Evolutionary conservation across 202 grass and related monocot species (phyloP).

Genomic region (Schoenoplectus triqueter): DNA sequence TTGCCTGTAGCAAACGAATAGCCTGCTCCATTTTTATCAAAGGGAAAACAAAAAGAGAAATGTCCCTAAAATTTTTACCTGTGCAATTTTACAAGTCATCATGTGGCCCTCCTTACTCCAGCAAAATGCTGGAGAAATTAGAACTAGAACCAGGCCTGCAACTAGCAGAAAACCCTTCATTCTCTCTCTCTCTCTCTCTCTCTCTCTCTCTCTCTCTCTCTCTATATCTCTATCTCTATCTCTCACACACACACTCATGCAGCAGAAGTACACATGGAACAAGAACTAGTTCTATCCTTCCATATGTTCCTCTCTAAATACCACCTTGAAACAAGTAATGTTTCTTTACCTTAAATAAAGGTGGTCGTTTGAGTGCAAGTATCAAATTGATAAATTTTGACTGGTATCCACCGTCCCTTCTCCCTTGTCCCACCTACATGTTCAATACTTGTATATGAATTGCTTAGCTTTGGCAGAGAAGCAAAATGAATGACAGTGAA

Average conservation of each 20-base stretch:
- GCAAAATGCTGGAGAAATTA: constrained; percentile 40
- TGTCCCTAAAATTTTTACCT: constrained; percentile 45
- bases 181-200: constrained; percentile 34
- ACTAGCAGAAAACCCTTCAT: constrained; percentile 24
- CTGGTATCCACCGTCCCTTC: not conserved
- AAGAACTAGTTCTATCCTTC: not conserved
- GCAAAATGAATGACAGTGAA: not conserved
- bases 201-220: constrained; percentile 15
- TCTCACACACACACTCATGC: not conserved
- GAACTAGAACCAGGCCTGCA: constrained; percentile 41
- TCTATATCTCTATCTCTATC: constrained; percentile 9
- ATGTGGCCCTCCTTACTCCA: constrained; percentile 90
- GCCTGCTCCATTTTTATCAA: not conserved
- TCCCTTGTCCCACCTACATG: constrained; percentile 20
- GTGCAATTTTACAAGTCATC: constrained; percentile 81
- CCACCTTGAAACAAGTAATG: not conserved
- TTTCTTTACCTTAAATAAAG: constrained; percentile 17
- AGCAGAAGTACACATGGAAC: not conserved
- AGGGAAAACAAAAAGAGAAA: not conserved
- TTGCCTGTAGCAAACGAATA: not conserved
- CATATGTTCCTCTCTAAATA: not conserved
- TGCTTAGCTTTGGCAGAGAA: constrained; percentile 20
- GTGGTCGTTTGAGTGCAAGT: constrained; percentile 50
- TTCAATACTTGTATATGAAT: constrained; percentile 19
- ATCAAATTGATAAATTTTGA: constrained; percentile 18